These are phyloP conservation scores for Letharia lupina DNA, from an alignment of 495 filamentous ascomycete species.

Conservation along the genomic window DNA sequence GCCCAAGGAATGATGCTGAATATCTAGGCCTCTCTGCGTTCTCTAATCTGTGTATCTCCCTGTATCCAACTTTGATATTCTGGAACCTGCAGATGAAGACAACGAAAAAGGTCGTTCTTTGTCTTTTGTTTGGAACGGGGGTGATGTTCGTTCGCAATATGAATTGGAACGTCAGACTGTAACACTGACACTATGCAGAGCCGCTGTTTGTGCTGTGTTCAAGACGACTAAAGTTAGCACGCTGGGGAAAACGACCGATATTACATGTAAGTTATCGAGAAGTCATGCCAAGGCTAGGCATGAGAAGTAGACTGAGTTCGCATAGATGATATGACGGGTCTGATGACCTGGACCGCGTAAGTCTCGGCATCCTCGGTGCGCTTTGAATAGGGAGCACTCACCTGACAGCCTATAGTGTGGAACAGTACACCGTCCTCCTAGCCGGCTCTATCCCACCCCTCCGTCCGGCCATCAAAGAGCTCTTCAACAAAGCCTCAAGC, in stretches of 20 bases:
- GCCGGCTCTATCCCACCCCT: background rate
- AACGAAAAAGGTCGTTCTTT: background rate
- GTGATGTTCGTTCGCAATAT: background rate
- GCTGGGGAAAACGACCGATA: background rate
- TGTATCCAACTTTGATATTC: background rate
- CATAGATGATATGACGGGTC: background rate
- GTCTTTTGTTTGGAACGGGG: background rate
- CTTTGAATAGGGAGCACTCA: background rate
- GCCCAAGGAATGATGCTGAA: background rate
- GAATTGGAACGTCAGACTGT: background rate
- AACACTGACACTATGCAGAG: background rate
- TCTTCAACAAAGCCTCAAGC: background rate
- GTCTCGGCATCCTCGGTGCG: background rate
- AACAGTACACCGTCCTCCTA: background rate
- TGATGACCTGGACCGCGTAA: background rate
- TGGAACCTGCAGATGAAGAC: conserved; percentile 1
- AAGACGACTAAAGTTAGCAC: background rate
- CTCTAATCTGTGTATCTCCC: background rate
- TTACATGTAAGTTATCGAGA: background rate
- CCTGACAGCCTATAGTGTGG: background rate
- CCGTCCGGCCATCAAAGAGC: background rate
- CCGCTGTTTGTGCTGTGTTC: background rate
- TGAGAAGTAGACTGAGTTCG: background rate
- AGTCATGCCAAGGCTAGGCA: background rate
- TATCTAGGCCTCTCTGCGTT: background rate